Percentiles rank a stretch among this genome's conserved stretches.
Evolutionary conservation across 1,139 yeast species (phyloP).

Genomic region (Kodamaea sp.): DNA sequence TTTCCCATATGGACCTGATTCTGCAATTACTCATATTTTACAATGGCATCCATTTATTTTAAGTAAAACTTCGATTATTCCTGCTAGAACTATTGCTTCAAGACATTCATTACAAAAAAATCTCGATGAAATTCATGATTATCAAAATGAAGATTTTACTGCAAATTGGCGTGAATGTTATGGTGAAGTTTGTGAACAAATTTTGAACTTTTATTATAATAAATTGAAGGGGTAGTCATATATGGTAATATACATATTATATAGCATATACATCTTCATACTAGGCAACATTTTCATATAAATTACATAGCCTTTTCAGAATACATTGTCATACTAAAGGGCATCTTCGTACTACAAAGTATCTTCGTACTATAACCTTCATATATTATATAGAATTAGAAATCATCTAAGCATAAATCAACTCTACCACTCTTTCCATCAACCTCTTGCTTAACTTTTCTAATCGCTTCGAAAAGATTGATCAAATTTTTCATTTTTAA

Average conservation of each 20-base stretch:
- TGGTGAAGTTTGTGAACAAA: conserved; percentile 47
- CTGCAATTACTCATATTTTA: conserved; percentile 73
- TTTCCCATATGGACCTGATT: conserved; percentile 58
- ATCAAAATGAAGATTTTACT: conserved; percentile 60
- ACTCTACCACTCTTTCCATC: not conserved
- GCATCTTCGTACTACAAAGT: not conserved
- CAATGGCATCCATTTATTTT: conserved; percentile 91
- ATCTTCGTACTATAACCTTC: not conserved
- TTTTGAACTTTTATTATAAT: conserved; percentile 36
- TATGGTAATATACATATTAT: too few species aligned
- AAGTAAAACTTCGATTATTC: conserved; percentile 68
- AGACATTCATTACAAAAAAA: conserved; percentile 17
- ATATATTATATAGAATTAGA: conserved; percentile 6
- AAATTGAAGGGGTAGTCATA: conserved; percentile 1
- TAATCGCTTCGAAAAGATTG: conserved; percentile 37
- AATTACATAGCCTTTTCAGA: too few species aligned
- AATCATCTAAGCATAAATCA: conserved; percentile 6
- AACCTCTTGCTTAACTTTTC: conserved; percentile 6
- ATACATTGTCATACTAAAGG: too few species aligned
- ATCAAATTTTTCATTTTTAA: conserved; percentile 46
- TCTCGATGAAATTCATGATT: conserved; percentile 29
- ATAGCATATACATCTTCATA: too few species aligned
- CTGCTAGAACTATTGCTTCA: conserved; percentile 44
- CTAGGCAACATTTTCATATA: not conserved
- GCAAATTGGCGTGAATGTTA: conserved; percentile 58